Evolutionary conservation across 768 basidiomycete genomes (phyloP).

Genomic region (Russula brevipes): DNA sequence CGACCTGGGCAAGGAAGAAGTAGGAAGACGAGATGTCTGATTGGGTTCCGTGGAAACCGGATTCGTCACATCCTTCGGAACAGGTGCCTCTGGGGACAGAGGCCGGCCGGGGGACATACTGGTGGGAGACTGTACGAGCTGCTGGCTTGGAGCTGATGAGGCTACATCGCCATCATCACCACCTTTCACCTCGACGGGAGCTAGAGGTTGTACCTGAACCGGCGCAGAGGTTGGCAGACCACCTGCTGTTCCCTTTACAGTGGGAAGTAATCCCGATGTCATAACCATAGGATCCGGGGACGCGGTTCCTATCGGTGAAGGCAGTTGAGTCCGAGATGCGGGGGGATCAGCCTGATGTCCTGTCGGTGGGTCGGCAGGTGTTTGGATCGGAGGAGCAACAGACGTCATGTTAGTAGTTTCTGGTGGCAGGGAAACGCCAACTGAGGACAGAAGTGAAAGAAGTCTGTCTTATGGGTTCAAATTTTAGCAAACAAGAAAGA

Average conservation of each 20-base stretch:
- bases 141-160: background rate
- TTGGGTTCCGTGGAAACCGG: background rate
- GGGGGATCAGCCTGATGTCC: background rate
- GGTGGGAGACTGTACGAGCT: background rate
- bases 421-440: background rate
- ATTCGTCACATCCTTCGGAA: background rate
- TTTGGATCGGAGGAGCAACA: background rate
- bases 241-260: background rate
- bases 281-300: background rate
- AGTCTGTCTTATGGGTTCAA: slow-evolving; percentile 14
- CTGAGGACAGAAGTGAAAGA: slow-evolving; percentile 5
- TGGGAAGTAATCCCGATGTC: background rate
- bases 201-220: background rate
- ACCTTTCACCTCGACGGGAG: background rate
- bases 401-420: background rate
- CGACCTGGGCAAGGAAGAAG: background rate
- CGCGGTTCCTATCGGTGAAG: background rate
- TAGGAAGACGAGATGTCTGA: background rate
- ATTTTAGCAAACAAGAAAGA: background rate
- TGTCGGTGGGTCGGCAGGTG: background rate
- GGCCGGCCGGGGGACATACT: background rate
- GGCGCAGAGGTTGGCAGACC: background rate
- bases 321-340: too few relatives aligned
- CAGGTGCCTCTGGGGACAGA: background rate
- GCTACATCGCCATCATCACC: background rate